Conservation (phyloP, 2,329 filamentous ascomycete species). For the Pyrenophora graminea region DNA sequence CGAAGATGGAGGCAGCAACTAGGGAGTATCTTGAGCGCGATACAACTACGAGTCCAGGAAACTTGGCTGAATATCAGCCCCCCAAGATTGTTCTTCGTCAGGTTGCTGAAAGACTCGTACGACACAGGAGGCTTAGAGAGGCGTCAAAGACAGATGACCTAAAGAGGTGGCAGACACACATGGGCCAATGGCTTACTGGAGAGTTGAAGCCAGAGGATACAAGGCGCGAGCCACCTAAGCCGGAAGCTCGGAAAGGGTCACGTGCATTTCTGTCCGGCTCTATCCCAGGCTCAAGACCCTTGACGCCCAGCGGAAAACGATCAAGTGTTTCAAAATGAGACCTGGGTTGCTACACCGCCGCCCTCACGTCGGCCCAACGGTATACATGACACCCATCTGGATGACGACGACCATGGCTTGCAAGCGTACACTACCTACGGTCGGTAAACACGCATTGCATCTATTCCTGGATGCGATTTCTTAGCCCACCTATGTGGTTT, state of each 20-base stretch:
- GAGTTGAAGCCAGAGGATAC: slow-evolving; percentile 36
- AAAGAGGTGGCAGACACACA: slow-evolving; percentile 45
- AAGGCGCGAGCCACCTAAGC: slow-evolving; percentile 9
- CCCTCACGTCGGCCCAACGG: too few species aligned
- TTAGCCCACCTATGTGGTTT: too few species aligned
- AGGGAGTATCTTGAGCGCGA: slow-evolving; percentile 47
- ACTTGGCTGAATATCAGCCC: slow-evolving; percentile 50
- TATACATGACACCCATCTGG: background rate
- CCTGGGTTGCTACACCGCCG: too few species aligned
- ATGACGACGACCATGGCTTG: too few species aligned
- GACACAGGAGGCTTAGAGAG: slow-evolving; percentile 52
- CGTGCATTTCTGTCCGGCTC: slow-evolving; percentile 6
- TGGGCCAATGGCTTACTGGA: slow-evolving; percentile 47
- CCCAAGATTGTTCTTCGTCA: slow-evolving; percentile 52
- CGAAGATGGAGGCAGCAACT: slow-evolving; percentile 52
- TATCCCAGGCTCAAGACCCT: slow-evolving; percentile 3
- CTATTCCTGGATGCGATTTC: too few species aligned
- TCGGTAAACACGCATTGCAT: too few species aligned
- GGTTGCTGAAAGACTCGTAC: slow-evolving; percentile 54
- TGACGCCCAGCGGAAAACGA: slow-evolving; percentile 8
- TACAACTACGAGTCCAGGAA: slow-evolving; percentile 37
- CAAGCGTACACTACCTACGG: too few species aligned
- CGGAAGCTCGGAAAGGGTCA: slow-evolving; percentile 11
- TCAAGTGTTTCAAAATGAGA: too few species aligned
- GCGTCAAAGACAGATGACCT: slow-evolving; percentile 39